Base-by-base conservation (phyloP, 257 asterid genomes). In the Voacanga thouarsii region DNA sequence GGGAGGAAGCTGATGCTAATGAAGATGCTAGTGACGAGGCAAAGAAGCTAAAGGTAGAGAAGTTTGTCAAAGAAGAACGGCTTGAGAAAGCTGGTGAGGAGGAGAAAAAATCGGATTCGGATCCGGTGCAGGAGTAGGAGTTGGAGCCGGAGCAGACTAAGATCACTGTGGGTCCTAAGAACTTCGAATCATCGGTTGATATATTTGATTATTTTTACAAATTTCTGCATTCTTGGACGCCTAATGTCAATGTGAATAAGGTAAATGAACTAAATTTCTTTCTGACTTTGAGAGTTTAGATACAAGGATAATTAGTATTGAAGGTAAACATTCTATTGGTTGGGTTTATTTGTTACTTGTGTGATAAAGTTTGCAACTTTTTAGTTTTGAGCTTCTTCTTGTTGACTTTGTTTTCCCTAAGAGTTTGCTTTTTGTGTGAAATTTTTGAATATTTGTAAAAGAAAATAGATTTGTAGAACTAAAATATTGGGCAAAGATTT, bases 151-250 rank as follows among this genome's bases (percentile, higher is more conserved):
- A n/a, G n/a, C n/a, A n/a, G n/a, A 30, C 51, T 19, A 80, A 76
- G 72, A 85, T 84, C 66, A 69, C 47, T 2, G 24, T 91, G 47
- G 97, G 98, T 6, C 91, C 93, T n/a, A 94, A 89, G 86, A 82
- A 80, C n/a, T 94, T 94, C 75, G 87, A 60, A 7, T 84, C 96
- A 30, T 84, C 97, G 0, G 88, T 89, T 18, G 93, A 85, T 79
- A 85, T 92, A 86, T 94, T 85, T 78, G 97, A 94, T 79, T 94
- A 94, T 81, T 92, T 91, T 80, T 80, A 69, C 83, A 91, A 91
- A 84, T 86, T 94, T 73, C 92, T 92, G 61, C 97, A 86, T 74
- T 49, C 74, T 55, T 94, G 98, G 98, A 67, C 91, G 24, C 78
- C 91, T 30, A 88, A 94, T 75, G 30, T 92, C 76, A 75, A 82